Evolutionary conservation across 129 eudicot genomes (phyloP), one percentile per base, ranked within the genome.

Genomic region (Gnaphalium uliginosum): DNA sequence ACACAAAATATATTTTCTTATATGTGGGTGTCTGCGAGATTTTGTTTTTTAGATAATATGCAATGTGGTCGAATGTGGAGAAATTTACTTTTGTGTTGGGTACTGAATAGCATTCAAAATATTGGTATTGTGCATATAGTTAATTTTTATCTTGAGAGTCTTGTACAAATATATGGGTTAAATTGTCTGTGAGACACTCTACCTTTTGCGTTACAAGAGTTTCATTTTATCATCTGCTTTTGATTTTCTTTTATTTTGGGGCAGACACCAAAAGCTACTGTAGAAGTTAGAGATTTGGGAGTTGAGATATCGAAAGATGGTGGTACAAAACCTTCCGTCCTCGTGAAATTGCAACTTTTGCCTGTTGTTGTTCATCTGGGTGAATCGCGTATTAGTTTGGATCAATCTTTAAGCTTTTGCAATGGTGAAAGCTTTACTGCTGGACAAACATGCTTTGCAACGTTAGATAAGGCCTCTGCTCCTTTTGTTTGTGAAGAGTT

Each of bases 401-500:
- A 90, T 81, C 92, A 78, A 27, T 37, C 87, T 71, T 76, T 86
- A 8, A 80, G 62, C 81, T 73, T 67, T 75, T 39, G 66, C 76
- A 77, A 80, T 83, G 88, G 84, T 19, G 89, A 72, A 72, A 78
- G 73, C 82, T 53, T 57, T 77, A 77, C 82, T 78, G 78, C 79
- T 58, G 81, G 81, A 76, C 92, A 82, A 74, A 68, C 90, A 59
- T 74, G 76, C 68, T 68, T 76, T 70, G 79, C 87, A 66, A 68
- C 69, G 72, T 74, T 74, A 17, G 96, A 90, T 39, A 85, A 85
- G 75, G 77, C 85, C 22, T 71, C 81, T 74, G 81, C 91, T 82
- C 93, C 97, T 78, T 88, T 94, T 80, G 75, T 78, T 81, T 94
- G 98, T 73, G 97, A 94, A 88, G 96, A 94, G 73, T 85, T 94